Evolutionary conservation across 2,329 filamentous ascomycete species (phyloP), one percentile per base, ranked within the genome.

Genomic region (Apiospora arundinis): DNA sequence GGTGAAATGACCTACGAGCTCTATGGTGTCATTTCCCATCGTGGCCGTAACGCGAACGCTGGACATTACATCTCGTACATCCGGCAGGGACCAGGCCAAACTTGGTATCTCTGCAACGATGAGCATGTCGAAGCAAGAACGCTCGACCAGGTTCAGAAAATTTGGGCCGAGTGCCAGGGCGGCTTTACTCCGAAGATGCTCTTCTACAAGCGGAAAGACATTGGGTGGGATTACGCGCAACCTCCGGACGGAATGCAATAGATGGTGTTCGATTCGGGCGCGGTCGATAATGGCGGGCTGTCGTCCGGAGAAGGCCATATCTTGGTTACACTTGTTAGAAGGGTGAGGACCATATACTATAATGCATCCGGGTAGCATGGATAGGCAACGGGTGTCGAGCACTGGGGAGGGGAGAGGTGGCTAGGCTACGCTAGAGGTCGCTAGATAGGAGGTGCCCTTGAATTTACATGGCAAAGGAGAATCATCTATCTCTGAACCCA

Each of bases 11-110:
- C 85, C 6, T 99, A 98, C 81, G 92, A 97, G 78, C 92, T 93
- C 69, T 98, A 97, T 79, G 95, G 92, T 2, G 92, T 98, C 8
- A 89, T 97, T 70, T 87, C 93, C 73, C 95, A 98, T 80, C 82
- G 89, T 4, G 95, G 95, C 28, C 83, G 83, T 0, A 90, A 87
- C 0, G 85, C 93, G 69, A 88, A 89, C 48, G 89, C 89, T 68
- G 95, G 95, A 0, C 95, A 98, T 81, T 98, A 98, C 80, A 91
- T 92, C 69, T 88, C 91, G 4, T 90, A 92, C 71, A 89, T 93
- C 73, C 88, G 89, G 63, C 89, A 92, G 18, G 79, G 81, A 48
- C 81, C 85, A 71, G 81, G 81, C 6, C 81, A 81, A 45, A 81
- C 80, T 28, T 90, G 88, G 88, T 82, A 83, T 72, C 76, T 80